These are phyloP conservation scores for Danielia oregonensis DNA, from an alignment of 805 yeast genomes.

Conservation along the genomic window DNA sequence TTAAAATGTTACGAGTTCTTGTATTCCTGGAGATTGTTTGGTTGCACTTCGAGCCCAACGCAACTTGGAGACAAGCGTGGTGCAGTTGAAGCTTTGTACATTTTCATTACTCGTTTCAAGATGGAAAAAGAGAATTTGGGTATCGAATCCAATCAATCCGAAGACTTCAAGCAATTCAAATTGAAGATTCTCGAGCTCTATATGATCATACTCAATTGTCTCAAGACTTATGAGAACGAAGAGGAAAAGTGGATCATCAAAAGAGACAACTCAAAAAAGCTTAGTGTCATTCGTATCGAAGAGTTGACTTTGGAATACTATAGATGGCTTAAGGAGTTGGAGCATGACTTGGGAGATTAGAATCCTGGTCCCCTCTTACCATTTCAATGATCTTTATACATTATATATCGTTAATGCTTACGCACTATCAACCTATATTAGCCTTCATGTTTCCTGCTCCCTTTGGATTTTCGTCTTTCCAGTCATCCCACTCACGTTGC, in stretches of 20 bases:
- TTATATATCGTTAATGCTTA: background rate
- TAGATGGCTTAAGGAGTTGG: slow-evolving; percentile 33
- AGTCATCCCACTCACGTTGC: slow-evolving; percentile 89
- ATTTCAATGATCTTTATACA: background rate
- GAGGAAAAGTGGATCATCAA: slow-evolving; percentile 38
- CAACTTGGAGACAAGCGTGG: slow-evolving; percentile 39
- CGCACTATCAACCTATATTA: slow-evolving; percentile 36
- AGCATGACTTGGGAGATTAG: slow-evolving; percentile 17
- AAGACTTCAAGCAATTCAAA: slow-evolving; percentile 30
- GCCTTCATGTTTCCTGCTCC: slow-evolving; percentile 85
- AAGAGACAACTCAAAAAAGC: slow-evolving; percentile 10
- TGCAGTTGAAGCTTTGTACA: slow-evolving; percentile 37
- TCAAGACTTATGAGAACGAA: slow-evolving; percentile 29
- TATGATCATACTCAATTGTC: slow-evolving; percentile 37
- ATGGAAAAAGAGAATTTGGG: slow-evolving; percentile 19
- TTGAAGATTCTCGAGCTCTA: slow-evolving; percentile 40
- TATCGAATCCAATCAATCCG: slow-evolving; percentile 10
- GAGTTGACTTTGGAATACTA: slow-evolving; percentile 31
- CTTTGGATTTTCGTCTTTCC: slow-evolving; percentile 76
- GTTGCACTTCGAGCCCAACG: slow-evolving; percentile 9
- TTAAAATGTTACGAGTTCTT: slow-evolving; percentile 34
- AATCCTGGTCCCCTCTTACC: too few species aligned
- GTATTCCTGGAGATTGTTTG: slow-evolving; percentile 40
- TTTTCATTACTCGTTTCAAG: slow-evolving; percentile 34
- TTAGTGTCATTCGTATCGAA: slow-evolving; percentile 23